Evolutionary conservation across 768 basidiomycete genomes (phyloP), one percentile per base, ranked within the genome.

Genomic region (Naematelia aurantialba): DNA sequence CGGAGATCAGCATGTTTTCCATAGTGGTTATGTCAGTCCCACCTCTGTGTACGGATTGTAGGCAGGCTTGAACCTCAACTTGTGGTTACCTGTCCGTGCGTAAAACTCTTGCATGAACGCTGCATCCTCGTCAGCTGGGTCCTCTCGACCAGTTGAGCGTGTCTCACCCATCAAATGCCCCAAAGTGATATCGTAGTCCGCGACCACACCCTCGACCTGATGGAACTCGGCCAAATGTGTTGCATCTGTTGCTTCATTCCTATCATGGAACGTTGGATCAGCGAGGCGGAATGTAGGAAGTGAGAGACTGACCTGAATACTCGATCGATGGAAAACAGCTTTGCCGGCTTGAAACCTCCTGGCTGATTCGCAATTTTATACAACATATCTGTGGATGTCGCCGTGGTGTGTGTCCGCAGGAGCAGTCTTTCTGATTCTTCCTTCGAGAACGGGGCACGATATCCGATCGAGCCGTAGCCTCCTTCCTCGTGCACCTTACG

Each of bases 41-140:
- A 89, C 90, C 83, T 97, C 92, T 27, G 94, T 96, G 80, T 96
- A 97, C 0, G 94, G 92, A 76, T 97, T 98, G 79, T 94, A 98
- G 4, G 94, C 93, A 4, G 94, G 94, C 80, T 99, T 99, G 87
- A 99, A 99, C 57, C 93, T 82, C 29, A 99, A 81, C 72, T 89
- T 86, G 61, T 87, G 84, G 70, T 98, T 88, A 46, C 96, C 96
- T 89, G 97, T 97, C 79, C 98, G 98, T 65, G 81, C 84, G 83
- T 98, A 98, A 83, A 98, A 99, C 56, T 92, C 89, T 65, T 90
- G 84, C 94, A 99, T 97, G 81, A 99, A 98, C 12, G 94, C 92
- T 92, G 61, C 14, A 5, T 30, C 22, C 39, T 29, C 19, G 11
- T 31, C 3, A 54, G 27, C 30, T 24, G 19, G 2, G 24, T 39